Conservation (phyloP, 495 filamentous ascomycete species). For the Aspergillus nidulans region DNA sequence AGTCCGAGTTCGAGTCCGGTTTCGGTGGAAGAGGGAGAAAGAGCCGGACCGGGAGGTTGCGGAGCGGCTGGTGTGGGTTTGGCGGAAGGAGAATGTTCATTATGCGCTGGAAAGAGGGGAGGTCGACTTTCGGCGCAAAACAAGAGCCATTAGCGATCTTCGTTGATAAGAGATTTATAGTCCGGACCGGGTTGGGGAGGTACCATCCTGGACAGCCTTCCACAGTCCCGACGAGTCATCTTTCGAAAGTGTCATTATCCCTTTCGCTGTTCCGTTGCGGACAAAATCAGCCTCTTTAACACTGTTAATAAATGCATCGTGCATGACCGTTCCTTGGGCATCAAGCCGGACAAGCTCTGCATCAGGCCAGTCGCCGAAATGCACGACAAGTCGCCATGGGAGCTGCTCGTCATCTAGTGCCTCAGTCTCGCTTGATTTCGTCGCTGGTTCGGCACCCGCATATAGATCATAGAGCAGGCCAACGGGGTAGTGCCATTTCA, state of each 20-base stretch:
- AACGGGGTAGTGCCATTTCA: constrained; percentile 85
- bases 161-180: neutral
- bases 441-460: constrained; percentile 57
- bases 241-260: constrained; percentile 87
- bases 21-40: constrained; percentile 71
- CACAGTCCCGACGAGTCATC: constrained; percentile 84
- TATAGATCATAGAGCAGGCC: constrained; percentile 90
- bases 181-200: constrained; percentile 17
- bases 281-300: constrained; percentile 96
- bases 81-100: constrained; percentile 75
- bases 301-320: constrained; percentile 88
- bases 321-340: constrained; percentile 53
- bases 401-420: constrained; percentile 36
- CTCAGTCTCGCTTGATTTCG: constrained; percentile 20
- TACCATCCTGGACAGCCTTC: constrained; percentile 78
- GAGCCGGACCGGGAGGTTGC: constrained; percentile 77
- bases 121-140: constrained; percentile 56
- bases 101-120: constrained; percentile 65
- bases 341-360: constrained; percentile 65
- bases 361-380: constrained; percentile 71
- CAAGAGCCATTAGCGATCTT: constrained; percentile 10
- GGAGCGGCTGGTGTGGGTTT: constrained; percentile 57
- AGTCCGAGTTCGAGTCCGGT: constrained; percentile 26
- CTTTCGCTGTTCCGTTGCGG: constrained; percentile 84
- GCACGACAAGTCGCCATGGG: constrained; percentile 76